phyloP scores from a whole-genome alignment of 129 eudicot genomes.

The Flaveria sonorensis region DNA sequence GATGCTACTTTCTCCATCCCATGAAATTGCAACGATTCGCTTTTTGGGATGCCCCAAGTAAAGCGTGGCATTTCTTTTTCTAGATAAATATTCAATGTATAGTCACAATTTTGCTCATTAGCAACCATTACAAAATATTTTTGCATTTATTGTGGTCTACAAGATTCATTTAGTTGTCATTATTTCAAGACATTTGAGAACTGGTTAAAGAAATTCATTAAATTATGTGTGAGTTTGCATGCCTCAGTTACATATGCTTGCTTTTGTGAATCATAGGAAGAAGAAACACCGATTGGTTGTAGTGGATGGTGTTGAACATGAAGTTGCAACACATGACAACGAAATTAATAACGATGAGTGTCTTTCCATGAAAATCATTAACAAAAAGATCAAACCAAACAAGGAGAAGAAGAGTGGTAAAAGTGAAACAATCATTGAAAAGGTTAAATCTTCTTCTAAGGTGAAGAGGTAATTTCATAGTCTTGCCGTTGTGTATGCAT shows the following conservation, averaged over 20 bases:
- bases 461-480: constrained; percentile 43
- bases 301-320: constrained; percentile 35
- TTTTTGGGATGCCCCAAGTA: constrained; percentile 2
- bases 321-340: constrained; percentile 29
- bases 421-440: constrained; percentile 28
- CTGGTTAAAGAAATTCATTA: constrained; percentile 2
- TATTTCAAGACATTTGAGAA: constrained; percentile 3
- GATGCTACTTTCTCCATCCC: constrained; percentile 6
- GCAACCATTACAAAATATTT: background rate
- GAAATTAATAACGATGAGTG: constrained; percentile 23
- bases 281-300: constrained; percentile 47
- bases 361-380: constrained; percentile 29
- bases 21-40: background rate
- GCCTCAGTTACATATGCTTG: constrained; percentile 17
- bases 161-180: background rate
- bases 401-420: constrained; percentile 41
- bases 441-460: constrained; percentile 30
- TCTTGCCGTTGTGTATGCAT: constrained; percentile 1
- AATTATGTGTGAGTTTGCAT: background rate
- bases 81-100: background rate
- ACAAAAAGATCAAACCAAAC: constrained; percentile 30
- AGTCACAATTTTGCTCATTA: background rate
- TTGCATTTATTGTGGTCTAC: constrained; percentile 5
- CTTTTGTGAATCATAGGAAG: constrained; percentile 41
- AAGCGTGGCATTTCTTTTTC: background rate